phyloP scores from a whole-genome alignment of 1,284 basidiomycete genomes.

The Puccinia polysora region DNA sequence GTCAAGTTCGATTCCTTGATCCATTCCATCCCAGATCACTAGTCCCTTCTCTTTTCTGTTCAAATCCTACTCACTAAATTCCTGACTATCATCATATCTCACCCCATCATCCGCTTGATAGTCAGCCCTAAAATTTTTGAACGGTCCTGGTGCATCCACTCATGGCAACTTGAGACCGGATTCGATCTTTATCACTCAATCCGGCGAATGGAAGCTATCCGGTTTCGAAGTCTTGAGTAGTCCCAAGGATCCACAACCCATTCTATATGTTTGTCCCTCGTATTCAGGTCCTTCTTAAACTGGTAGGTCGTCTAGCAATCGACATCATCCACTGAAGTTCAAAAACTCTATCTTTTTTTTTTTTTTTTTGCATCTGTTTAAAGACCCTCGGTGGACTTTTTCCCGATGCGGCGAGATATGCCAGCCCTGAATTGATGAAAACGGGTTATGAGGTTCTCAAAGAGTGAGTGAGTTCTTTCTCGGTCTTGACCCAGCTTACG shows the following conservation, averaged over 20 bases:
- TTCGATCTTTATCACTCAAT: conserved; percentile 79
- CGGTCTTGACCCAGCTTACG: too few relatives aligned
- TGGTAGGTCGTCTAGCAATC: too few relatives aligned
- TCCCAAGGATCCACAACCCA: conserved; percentile 67
- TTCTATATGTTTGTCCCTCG: conserved; percentile 66
- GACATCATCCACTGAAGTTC: background rate
- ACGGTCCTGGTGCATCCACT: conserved; percentile 67
- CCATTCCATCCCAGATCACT: too few relatives aligned
- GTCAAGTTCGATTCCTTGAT: too few relatives aligned
- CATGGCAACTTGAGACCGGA: conserved; percentile 78
- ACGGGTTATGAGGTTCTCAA: conserved; percentile 75
- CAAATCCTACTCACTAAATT: too few relatives aligned
- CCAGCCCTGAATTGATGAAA: conserved; percentile 85
- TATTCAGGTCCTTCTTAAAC: background rate
- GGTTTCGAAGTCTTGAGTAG: conserved; percentile 87
- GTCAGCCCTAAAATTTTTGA: conserved; percentile 87
- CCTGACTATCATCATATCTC: too few relatives aligned
- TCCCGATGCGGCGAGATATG: conserved; percentile 51
- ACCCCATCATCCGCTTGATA: too few relatives aligned
- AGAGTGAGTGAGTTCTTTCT: conserved; percentile 68
- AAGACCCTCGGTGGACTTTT: conserved; percentile 48
- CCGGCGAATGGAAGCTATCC: conserved; percentile 92
- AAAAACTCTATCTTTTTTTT: background rate
- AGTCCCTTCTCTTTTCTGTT: too few relatives aligned
- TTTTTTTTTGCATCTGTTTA: background rate